Base-by-base conservation (phyloP, 2,329 filamentous ascomycete species). In the Colletotrichum liriopes region DNA sequence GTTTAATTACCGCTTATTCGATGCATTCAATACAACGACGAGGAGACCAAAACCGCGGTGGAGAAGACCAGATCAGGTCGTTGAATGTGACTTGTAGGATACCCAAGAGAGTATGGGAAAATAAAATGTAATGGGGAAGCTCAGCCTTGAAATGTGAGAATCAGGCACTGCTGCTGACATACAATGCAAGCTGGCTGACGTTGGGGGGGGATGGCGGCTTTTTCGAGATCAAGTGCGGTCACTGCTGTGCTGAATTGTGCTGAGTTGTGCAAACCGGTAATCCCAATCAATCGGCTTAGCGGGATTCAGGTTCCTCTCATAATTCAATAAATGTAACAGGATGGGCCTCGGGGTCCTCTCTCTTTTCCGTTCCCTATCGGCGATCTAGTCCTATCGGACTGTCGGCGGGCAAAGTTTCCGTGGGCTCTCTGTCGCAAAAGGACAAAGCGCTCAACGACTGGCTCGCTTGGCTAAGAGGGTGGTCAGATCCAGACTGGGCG, bases 401-500 rank as follows among this genome's bases (percentile, higher is more conserved):
- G 11, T 18, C 59, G 59, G 59, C 23, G 1, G 43, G 18, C 20
- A 39, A 26, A 49, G 43, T 35, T 23, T 51, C 59, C 59, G 43
- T 39, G 7, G 43, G 23, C 14, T 23, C 23, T 26, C 35, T 45
- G n/a, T n/a, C 9, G 32, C 3, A 26, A 52, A 7, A 9, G n/a
- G 47, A 26, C 39, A 26, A 51, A 32, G 56, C 26, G 39, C 7
- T 12, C 8, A 32, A 39, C 23, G 45, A 41, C 8, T 41, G 23
- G n/a, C 9, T 47, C 26, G 41, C 58, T n/a, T 62, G 6, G 45
- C 32, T 8, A 26, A 26, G 29, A 2, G 26, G n/a, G 56, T 68
- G 64, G 64, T 58, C 41, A 49, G 65, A 67, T 26, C 26, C 18
- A 14, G 29, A 12, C 43, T 41, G 43, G 23, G 39, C 54, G 52